Evolutionary conservation across 305 asterid species (phyloP), one percentile per base, ranked within the genome.

Genomic region (Fraxinus greggii): DNA sequence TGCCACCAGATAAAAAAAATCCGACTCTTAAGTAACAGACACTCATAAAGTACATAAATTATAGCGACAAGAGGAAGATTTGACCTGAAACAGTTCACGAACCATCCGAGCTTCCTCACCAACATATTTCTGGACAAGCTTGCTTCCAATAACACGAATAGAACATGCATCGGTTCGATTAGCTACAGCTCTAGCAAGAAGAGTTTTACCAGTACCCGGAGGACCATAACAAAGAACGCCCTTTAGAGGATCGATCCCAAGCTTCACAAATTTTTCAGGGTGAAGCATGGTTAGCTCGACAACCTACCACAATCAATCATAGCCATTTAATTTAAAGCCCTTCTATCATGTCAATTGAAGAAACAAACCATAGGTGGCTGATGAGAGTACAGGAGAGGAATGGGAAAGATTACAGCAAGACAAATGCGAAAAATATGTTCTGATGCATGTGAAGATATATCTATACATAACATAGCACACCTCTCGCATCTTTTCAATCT

Each of bases 61-160:
- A 61, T 28, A 61, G 70, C 32, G 32, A 23, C 29, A 61, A 0
- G 70, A 23, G 31, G 42, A 32, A 56, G 38, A 9, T 21, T 72
- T 28, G 24, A 94, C 97, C 97, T 92, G 99, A 88, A 95, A 95
- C 36, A 95, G 89, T 90, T 95, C 99, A 78, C 99, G 97, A 82
- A 95, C 98, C 99, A 95, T 95, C 82, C 97, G 90, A 84, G 99
- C 98, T 19, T 97, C 98, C 91, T 95, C 99, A 59, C 99, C 99
- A 75, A 95, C 97, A 42, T 42, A 42, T 42, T 42, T 42, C n/a
- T 42, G 54, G 3, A 42, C n/a, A 42, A 42, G 54, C 3, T 42
- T 5, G 5, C 54, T 42, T 42, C 54, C 54, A 42, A 42, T 42
- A 42, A 42, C 54, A 42, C n/a, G 54, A 42, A 42, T 42, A 42